Conservation (phyloP, 2,329 filamentous ascomycete species). For the Pseudohalonectria lignicola region DNA sequence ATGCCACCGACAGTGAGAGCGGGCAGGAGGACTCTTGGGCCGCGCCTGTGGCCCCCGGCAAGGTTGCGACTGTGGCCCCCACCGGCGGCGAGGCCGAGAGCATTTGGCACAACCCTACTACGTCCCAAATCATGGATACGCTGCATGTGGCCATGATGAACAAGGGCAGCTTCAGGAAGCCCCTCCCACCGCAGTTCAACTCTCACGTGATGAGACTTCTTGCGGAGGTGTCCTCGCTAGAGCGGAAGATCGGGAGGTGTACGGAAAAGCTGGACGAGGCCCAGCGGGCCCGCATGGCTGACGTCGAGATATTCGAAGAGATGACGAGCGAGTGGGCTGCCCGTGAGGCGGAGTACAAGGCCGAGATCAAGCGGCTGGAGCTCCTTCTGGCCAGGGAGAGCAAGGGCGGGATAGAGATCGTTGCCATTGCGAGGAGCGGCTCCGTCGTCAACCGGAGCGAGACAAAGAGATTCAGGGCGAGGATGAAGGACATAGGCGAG, state of each 20-base stretch:
- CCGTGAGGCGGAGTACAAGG: constrained; percentile 24
- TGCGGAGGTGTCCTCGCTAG: constrained; percentile 21
- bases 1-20: no score
- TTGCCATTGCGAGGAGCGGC: constrained; percentile 27
- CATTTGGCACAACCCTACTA: constrained; percentile 26
- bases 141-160: constrained; percentile 30
- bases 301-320: constrained; percentile 21
- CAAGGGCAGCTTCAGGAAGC: constrained; percentile 15
- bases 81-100: no score
- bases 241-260: constrained; percentile 10
- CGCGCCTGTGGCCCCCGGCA: no score
- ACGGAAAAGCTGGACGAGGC: constrained; percentile 16
- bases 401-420: constrained; percentile 29
- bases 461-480: constrained; percentile 18
- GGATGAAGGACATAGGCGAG: constrained; percentile 15
- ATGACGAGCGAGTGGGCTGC: constrained; percentile 25
- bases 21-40: no score
- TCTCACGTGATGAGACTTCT: constrained; percentile 26
- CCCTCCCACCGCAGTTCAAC: constrained; percentile 28
- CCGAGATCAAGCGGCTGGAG: constrained; percentile 27
- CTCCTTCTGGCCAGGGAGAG: constrained; percentile 20
- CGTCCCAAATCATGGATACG: constrained; percentile 31
- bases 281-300: constrained; percentile 16
- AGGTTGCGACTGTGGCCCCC: no score
- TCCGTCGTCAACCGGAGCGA: constrained; percentile 28